These are phyloP conservation scores for Cladorrhinum sp. DNA, from an alignment of 2,329 filamentous ascomycete species.

Conservation along the genomic window DNA sequence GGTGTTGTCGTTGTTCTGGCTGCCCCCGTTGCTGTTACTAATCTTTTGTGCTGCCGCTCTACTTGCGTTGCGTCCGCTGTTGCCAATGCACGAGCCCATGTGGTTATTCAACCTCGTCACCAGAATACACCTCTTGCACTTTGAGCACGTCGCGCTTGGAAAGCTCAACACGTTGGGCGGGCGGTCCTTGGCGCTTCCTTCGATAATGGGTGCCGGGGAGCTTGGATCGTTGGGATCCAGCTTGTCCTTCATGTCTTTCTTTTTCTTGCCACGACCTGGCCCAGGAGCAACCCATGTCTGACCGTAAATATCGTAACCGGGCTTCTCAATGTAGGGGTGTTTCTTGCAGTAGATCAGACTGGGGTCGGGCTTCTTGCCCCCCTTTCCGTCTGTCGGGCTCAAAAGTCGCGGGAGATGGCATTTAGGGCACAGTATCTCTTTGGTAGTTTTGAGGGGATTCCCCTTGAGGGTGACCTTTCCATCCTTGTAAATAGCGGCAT, in stretches of 20 bases:
- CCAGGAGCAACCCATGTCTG: slow-evolving; percentile 74
- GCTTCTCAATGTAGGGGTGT: slow-evolving; percentile 72
- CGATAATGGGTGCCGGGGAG: slow-evolving; percentile 30
- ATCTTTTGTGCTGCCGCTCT: slow-evolving; percentile 62
- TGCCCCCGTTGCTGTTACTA: slow-evolving; percentile 49
- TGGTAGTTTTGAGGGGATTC: slow-evolving; percentile 68
- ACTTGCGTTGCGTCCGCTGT: slow-evolving; percentile 61
- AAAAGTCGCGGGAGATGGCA: slow-evolving; percentile 73
- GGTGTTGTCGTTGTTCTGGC: slow-evolving; percentile 54
- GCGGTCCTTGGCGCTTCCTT: slow-evolving; percentile 47
- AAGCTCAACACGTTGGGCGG: slow-evolving; percentile 62
- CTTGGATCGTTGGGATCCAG: slow-evolving; percentile 44
- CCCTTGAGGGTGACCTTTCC: slow-evolving; percentile 66
- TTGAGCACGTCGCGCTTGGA: slow-evolving; percentile 64
- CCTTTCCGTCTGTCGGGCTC: slow-evolving; percentile 68
- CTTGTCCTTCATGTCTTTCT: slow-evolving; percentile 70
- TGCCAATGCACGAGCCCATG: slow-evolving; percentile 66
- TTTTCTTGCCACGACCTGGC: slow-evolving; percentile 71
- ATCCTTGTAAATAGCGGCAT: slow-evolving; percentile 68
- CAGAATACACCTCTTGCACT: slow-evolving; percentile 64
- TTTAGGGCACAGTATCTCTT: slow-evolving; percentile 69
- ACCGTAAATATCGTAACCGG: slow-evolving; percentile 76
- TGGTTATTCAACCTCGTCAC: slow-evolving; percentile 65
- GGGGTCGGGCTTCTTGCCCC: slow-evolving; percentile 63
- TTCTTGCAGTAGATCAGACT: slow-evolving; percentile 74